Percentiles rank a stretch among this genome's conserved stretches.
phyloP scores from a whole-genome alignment of 257 asterid genomes.

The Gentiana straminea region DNA sequence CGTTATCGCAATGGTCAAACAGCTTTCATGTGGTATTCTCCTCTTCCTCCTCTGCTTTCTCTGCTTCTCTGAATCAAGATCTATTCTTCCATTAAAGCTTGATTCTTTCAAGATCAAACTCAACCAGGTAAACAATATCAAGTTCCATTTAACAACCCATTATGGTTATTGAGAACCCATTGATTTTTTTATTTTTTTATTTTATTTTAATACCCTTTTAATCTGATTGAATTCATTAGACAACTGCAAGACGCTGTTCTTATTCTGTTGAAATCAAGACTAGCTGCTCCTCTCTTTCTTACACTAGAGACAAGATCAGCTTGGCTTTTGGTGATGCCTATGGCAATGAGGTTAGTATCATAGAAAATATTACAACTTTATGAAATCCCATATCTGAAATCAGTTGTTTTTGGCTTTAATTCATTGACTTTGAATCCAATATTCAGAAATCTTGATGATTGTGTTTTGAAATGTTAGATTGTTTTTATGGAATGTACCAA shows the following conservation, averaged over 20 bases:
- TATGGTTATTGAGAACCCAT: neutral
- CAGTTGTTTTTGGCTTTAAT: neutral
- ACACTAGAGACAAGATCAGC: slow-evolving; percentile 26
- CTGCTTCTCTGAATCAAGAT: slow-evolving; percentile 7
- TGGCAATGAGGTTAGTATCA: slow-evolving; percentile 25
- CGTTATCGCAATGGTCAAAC: slow-evolving; percentile 6
- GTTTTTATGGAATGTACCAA: too few species aligned
- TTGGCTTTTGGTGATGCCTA: slow-evolving; percentile 6
- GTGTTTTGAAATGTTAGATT: too few species aligned
- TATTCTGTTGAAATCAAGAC: slow-evolving; percentile 33
- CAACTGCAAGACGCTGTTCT: slow-evolving; percentile 15
- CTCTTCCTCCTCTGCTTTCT: slow-evolving; percentile 4
- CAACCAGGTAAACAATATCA: slow-evolving; percentile 5
- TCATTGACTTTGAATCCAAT: too few species aligned
- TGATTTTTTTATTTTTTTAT: neutral
- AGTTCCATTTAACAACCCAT: neutral
- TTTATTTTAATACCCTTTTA: neutral
- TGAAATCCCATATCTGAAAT: neutral
- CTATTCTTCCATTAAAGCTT: neutral
- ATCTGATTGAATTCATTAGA: neutral
- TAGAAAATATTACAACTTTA: neutral
- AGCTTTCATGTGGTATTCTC: neutral
- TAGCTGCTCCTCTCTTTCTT: slow-evolving; percentile 31
- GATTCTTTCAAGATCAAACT: slow-evolving; percentile 8
- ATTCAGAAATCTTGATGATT: too few species aligned